Base-by-base conservation (phyloP, 306 rosid genomes). In the Prunus dulcis region DNA sequence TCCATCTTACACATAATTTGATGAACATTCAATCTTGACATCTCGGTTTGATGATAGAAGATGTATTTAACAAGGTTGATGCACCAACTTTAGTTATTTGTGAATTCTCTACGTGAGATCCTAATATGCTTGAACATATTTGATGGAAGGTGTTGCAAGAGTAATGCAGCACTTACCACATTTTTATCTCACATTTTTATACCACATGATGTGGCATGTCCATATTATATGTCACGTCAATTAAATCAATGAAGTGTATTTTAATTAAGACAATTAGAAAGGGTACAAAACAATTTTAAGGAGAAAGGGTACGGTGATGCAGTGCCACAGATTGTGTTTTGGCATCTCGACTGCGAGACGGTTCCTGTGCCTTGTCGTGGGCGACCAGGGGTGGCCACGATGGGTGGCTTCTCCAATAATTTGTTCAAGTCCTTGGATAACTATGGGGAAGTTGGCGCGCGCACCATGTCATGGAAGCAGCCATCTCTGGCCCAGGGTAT, bases 371-470 rank as follows among this genome's bases (percentile, higher is more conserved):
- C 25, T 23, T 23, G 25, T 23, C 25, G 25, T 23, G 1, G 18
- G 52, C 17, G 19, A 4, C 53, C 53, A 49, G 92, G 91, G 53
- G 92, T 90, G 61, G 89, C 90, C 0, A 67, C 86, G 14, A 82
- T 90, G 1, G 82, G 92, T 38, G 92, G 90, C 25, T 90, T 84
- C 34, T 88, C 92, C 5, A 88, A 90, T 89, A 88, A 88, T 81
- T 57, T 90, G 70, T 28, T 88, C 74, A 85, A 76, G 12, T 17
- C 84, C 69, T 88, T 86, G 74, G 82, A 84, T n/a, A 74, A 79
- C 2, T 83, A 79, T 2, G 91, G 91, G 0, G 77, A 62, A 9
- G 13, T 83, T 14, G 75, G 57, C 69, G 82, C 69, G 82, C 88
- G 0, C 43, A 9, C 57, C 70, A 34, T 23, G 25, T 23, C 25